Evolutionary conservation across 371 early-diverging fungal genomes (phyloP).

Genomic region (Mortierella sp.): DNA sequence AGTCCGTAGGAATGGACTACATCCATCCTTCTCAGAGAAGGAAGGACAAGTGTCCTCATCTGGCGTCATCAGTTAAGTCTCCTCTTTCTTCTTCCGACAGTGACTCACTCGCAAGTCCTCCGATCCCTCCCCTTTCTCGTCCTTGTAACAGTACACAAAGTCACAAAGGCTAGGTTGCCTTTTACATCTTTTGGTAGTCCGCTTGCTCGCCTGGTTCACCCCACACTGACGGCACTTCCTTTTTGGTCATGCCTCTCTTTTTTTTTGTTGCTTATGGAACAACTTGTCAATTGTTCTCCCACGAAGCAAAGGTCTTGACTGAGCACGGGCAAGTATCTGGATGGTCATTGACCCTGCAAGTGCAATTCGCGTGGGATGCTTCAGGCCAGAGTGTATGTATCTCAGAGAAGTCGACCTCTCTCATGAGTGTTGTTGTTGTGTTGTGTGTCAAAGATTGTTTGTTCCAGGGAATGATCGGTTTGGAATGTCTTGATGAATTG

Average conservation of each 20-base stretch:
- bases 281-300: background rate
- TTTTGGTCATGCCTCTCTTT: constrained; percentile 11
- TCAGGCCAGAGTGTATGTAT: background rate
- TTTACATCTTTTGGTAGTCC: background rate
- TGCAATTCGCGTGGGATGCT: background rate
- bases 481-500: constrained; percentile 3
- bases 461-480: background rate
- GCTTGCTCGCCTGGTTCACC: constrained; percentile 4
- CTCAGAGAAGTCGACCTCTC: background rate
- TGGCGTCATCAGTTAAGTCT: background rate
- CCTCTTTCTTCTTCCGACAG: constrained; percentile 1
- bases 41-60: background rate
- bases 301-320: background rate
- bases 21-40: background rate
- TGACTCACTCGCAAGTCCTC: background rate
- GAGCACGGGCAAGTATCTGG: background rate
- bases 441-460: background rate
- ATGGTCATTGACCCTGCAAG: background rate
- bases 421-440: background rate
- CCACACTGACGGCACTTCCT: constrained; percentile 44
- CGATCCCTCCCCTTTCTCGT: too few species aligned
- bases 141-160: too few species aligned
- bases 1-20: background rate
- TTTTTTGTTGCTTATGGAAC: background rate
- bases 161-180: background rate